A percentile compares a stretch with the other conserved stretches of the same genome.
phyloP scores from a whole-genome alignment of 495 filamentous ascomycete genomes.

The Umbilicaria muhlenbergii region DNA sequence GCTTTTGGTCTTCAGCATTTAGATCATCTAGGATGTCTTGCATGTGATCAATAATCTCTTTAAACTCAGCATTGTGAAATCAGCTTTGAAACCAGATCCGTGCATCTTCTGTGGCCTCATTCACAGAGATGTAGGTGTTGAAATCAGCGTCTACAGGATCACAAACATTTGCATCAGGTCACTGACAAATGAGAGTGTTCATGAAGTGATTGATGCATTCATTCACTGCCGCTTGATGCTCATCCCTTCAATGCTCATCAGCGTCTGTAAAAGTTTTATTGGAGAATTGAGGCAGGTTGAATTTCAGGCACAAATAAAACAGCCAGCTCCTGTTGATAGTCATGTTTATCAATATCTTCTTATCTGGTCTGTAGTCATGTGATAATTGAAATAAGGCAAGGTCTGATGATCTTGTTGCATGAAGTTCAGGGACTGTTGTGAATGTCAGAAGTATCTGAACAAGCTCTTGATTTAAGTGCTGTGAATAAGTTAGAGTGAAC shows the following conservation, averaged over 20 bases:
- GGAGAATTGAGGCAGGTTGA: slow-evolving; percentile 2
- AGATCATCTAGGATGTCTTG: background rate
- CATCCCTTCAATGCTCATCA: slow-evolving; percentile 1
- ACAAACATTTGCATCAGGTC: slow-evolving; percentile 11
- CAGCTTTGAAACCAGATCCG: background rate
- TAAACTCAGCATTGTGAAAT: background rate
- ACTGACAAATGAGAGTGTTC: slow-evolving; percentile 13
- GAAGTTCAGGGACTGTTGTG: slow-evolving; percentile 14
- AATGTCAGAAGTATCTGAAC: slow-evolving; percentile 24
- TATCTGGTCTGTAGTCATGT: slow-evolving; percentile 4
- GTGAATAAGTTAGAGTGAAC: slow-evolving; percentile 18
- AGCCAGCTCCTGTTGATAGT: background rate
- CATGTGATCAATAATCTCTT: background rate
- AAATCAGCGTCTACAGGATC: slow-evolving; percentile 1
- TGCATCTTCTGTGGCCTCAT: background rate
- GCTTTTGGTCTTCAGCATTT: background rate
- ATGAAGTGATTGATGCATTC: slow-evolving; percentile 6
- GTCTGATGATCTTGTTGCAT: slow-evolving; percentile 1
- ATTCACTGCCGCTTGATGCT: slow-evolving; percentile 1
- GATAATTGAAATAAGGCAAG: slow-evolving; percentile 5
- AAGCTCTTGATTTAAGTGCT: slow-evolving; percentile 11
- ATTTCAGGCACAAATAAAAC: slow-evolving; percentile 9
- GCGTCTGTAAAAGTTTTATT: slow-evolving; percentile 2
- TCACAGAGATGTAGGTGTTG: background rate
- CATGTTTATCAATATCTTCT: slow-evolving; percentile 3